Evolutionary conservation across 1,284 basidiomycete species (phyloP), one percentile per base, ranked within the genome.

Genomic region (Neotropicomus parvogracilis): DNA sequence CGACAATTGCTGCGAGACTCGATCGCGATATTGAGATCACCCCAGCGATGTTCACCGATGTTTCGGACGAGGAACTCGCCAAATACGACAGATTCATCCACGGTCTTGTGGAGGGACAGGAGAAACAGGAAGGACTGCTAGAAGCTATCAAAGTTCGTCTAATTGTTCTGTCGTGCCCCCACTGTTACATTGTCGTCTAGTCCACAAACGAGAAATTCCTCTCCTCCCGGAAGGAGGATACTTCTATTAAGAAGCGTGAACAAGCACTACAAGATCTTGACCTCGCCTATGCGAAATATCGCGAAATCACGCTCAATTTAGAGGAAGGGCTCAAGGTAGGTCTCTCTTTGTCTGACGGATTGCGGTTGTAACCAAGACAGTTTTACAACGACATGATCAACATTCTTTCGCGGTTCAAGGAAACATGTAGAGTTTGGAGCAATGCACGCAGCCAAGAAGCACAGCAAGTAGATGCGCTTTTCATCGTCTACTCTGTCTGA

Each of bases 201-300:
- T 71, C 74, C 20, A 77, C 79, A 36, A 92, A 95, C 60, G 78
- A 82, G n/a, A 67, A 74, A 12, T 94, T 97, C 68, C 59, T 95
- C 9, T 74, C 81, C 34, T 90, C 91, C 2, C 75, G 94, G 13
- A 83, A 79, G 64, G 85, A 88, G 13, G 93, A 95, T 60, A 77
- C 83, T 0, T 72, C 77, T 13, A 78, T 94, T 8, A 91, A 89
- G 62, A 85, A 86, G 35, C 79, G 95, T n/a, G 91, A 97, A 68
- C 73, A 79, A 50, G 86, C 86, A 0, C 69, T 98, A 34, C 92
- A 94, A 62, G 84, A 84, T n/a, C 81, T 97, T 43, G 91, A 97
- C 57, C 68, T 87, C 29, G 90, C 92, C 0, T 91, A 92, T 67
- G 85, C 85, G 69, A 92, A 92, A 62, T 97, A 95, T 68, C 77